A percentile compares a stretch with the other conserved stretches of the same genome.
Evolutionary conservation across 1,284 basidiomycete species (phyloP).

Genomic region (Irpex rosettiformis): DNA sequence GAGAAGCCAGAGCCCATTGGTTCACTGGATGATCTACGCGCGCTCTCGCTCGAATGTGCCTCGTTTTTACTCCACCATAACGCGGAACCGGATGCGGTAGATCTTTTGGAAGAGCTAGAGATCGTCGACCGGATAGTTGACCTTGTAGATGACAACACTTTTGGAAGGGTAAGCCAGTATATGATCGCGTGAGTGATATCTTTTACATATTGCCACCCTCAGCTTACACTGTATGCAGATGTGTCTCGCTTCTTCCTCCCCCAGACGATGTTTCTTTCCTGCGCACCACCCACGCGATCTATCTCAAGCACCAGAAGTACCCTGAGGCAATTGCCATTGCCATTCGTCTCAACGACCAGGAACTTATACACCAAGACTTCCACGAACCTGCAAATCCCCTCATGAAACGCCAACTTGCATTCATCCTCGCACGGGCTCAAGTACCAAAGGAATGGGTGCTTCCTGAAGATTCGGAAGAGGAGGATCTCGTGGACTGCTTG

Average conservation of each 20-base stretch:
- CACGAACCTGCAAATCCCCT: slow-evolving; percentile 83
- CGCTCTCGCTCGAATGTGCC: slow-evolving; percentile 84
- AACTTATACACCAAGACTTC: slow-evolving; percentile 84
- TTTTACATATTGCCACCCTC: not conserved
- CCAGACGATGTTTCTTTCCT: slow-evolving; percentile 94
- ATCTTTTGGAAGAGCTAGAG: slow-evolving; percentile 93
- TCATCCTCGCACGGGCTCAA: slow-evolving; percentile 90
- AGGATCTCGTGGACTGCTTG: slow-evolving; percentile 83
- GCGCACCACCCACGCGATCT: slow-evolving; percentile 87
- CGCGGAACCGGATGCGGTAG: slow-evolving; percentile 98
- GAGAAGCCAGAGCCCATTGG: slow-evolving; percentile 34
- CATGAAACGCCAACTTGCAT: slow-evolving; percentile 97
- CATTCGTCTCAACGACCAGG: slow-evolving; percentile 81
- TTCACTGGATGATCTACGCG: slow-evolving; percentile 70
- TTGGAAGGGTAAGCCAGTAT: slow-evolving; percentile 92
- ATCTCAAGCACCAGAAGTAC: slow-evolving; percentile 85
- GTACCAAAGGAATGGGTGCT: slow-evolving; percentile 87
- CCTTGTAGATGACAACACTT: slow-evolving; percentile 88
- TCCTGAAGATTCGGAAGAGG: slow-evolving; percentile 58
- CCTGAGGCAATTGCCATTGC: slow-evolving; percentile 91
- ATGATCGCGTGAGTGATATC: slow-evolving; percentile 78
- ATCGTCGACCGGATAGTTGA: slow-evolving; percentile 78
- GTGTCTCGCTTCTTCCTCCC: slow-evolving; percentile 88
- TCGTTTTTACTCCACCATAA: slow-evolving; percentile 93
- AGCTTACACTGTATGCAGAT: slow-evolving; percentile 42